Evolutionary conservation across 176 grass and related monocot genomes (phyloP), one percentile per base, ranked within the genome.

Genomic region (Triticum urartu): DNA sequence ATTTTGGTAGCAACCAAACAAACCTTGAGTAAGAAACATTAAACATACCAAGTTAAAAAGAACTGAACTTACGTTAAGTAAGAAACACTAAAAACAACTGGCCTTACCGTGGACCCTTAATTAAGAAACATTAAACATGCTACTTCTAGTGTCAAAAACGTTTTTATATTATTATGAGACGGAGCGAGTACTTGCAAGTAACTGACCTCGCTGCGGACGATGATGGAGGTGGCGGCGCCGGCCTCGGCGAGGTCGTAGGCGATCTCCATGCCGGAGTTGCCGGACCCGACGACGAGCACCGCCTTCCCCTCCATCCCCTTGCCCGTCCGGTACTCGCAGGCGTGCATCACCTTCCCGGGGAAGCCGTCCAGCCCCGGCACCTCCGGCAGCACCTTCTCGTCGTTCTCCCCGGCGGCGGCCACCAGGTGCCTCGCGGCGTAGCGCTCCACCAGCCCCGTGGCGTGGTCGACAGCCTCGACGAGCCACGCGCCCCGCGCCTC

Each of bases 251-350:
- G 86, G 88, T 98, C 93, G 7, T 83, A 89, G 2, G 93, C 84
- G 54, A 98, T 92, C 90, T 98, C 96, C 96, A 95, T 98, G 56
- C 93, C 93, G 40, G 96, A 95, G 83, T 98, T 98, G n/a, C 96
- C 93, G 3, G 56, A 77, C 1, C 93, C 96, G 9, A 98, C 91
- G 67, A 98, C 88, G 34, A 98, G 90, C 42, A 98, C 96, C 1
- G 77, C 50, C 76, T 92, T 94, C 13, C 90, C 96, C 3, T 35
- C 4, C 78, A 91, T 80, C 13, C 59, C 88, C 56, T 84, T 70
- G 3, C 78, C 64, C 3, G 81, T 72, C n/a, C 50, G 59, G 86
- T 90, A 98, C 59, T 84, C 85, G 61, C 40, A 81, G 21, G 96
- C 91, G 72, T 98, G 96, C 59, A 92, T 14, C 47, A 91, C 86